Evolutionary conservation across 108 stramenopile genomes (phyloP), one percentile per base, ranked within the genome.

Genomic region (Nitzschia palea): DNA sequence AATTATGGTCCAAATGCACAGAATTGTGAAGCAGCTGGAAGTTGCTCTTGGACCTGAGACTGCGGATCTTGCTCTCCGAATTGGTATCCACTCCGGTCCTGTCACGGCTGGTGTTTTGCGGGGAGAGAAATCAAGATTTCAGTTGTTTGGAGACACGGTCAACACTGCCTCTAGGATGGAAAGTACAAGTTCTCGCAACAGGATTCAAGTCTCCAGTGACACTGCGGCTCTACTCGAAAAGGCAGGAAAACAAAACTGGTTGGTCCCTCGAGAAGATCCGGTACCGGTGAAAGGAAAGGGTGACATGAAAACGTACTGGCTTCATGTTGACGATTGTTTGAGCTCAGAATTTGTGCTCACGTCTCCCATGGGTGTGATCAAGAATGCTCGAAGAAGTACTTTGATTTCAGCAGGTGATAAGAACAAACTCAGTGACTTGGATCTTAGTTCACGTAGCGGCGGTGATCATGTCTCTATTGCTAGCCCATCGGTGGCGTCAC

Each of bases 21-120:
- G 27, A 2, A 26, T 36, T 63, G 62, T 50, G 28, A 63, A 47
- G 23, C 27, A 36, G 14, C 47, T 63, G 6, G 62, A 63, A 33
- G 47, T 63, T 17, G 12, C 45, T 14, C 62, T 63, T 45, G 62
- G 62, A 50, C 62, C 62, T 14, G 62, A 63, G 1, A 63, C 62
- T 2, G 62, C 33, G 0, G 59, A 60, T 9, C 59, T 60, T 14
- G 59, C 59, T 1, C 15, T 60, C 15, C 59, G 59, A 23, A 34
- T 60, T 15, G 59, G 59, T 25, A 60, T 60, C 35, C 31, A 60
- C 31, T 42, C 37, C 9, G 85, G 85, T 15, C 79, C 85, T 22
- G 58, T 74, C 30, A 77, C 82, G 3, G 85, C 79, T 8, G 55
- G 65, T 45, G 81, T 86, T 0, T 72, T 66, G 18, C 27, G 65